phyloP scores from a whole-genome alignment of 169 alveolate genomes.

The Miamiensis avidus region DNA sequence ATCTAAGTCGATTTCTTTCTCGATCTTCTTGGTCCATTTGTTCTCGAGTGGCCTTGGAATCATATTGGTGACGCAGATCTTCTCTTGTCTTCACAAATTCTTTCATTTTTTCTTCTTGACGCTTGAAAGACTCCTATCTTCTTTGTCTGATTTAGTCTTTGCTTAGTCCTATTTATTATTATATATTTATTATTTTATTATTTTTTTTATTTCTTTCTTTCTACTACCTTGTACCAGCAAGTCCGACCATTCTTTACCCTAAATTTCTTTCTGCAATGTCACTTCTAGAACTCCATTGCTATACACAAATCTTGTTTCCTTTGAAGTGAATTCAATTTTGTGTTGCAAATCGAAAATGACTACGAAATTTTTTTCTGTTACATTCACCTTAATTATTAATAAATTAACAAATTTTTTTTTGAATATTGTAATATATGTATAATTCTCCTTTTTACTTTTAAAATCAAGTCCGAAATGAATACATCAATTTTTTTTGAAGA shows the following conservation, averaged over 20 bases:
- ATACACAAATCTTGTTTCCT: conserved; percentile 53
- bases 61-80: conserved; percentile 53
- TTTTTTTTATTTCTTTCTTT: too few relatives aligned
- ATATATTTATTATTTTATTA: too few relatives aligned
- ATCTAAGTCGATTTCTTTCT: conserved; percentile 56
- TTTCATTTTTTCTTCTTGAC: conserved; percentile 20
- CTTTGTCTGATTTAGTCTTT: conserved; percentile 35
- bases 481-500: conserved; percentile 44
- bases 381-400: conserved; percentile 21
- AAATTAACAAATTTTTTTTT: too few relatives aligned
- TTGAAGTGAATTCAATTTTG: conserved; percentile 40
- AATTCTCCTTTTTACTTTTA: conserved; percentile 18
- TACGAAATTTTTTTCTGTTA: conserved; percentile 57
- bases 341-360: conserved; percentile 57
- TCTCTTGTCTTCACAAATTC: conserved; percentile 47
- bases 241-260: conserved; percentile 16
- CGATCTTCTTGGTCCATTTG: conserved; percentile 55
- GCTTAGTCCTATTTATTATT: not conserved
- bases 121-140: conserved; percentile 35
- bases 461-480: conserved; percentile 57
- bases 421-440: too few relatives aligned
- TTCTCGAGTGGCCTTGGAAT: conserved; percentile 51
- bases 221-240: not conserved
- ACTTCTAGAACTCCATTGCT: conserved; percentile 35
- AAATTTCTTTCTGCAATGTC: conserved; percentile 6